Conservation (phyloP, 805 yeast genomes). For the Starmerella vaccinii region DNA sequence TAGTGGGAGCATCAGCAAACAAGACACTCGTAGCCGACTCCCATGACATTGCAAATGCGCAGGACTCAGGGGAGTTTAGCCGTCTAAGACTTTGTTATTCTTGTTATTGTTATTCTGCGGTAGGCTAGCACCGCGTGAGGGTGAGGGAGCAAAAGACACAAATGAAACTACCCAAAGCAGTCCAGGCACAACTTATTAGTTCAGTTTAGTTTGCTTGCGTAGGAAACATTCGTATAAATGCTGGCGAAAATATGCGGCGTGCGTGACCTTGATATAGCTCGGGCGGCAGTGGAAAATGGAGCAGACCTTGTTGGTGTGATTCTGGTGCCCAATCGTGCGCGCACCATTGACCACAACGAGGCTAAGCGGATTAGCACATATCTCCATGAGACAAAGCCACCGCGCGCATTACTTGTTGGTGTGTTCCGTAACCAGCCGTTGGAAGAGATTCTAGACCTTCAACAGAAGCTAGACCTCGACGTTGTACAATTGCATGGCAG, state of each 20-base stretch:
- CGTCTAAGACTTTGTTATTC: not conserved
- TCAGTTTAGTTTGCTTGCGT: too few species aligned
- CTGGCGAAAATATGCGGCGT: conserved; percentile 85
- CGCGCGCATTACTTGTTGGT: conserved; percentile 51
- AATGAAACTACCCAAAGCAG: not conserved
- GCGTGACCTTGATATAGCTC: conserved; percentile 55
- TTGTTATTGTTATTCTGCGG: not conserved
- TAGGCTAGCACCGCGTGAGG: not conserved
- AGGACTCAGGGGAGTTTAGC: not conserved
- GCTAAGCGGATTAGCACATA: conserved; percentile 40
- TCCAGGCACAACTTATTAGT: too few species aligned
- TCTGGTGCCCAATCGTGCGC: conserved; percentile 67
- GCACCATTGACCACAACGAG: conserved; percentile 47
- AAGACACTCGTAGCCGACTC: conserved; percentile 20
- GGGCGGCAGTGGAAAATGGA: conserved; percentile 55
- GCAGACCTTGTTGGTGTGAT: conserved; percentile 78
- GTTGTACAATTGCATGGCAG: conserved; percentile 83
- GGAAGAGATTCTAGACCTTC: conserved; percentile 44
- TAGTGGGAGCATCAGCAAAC: conserved; percentile 14
- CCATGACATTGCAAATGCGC: conserved; percentile 18
- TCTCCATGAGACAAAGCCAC: conserved; percentile 24
- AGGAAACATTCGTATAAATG: too few species aligned
- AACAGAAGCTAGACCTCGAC: conserved; percentile 46
- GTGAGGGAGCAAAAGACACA: not conserved
- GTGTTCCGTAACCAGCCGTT: conserved; percentile 77